A percentile compares a stretch with the other conserved stretches of the same genome.
phyloP scores from a whole-genome alignment of 345 rosid genomes.

The Brassica incana region DNA sequence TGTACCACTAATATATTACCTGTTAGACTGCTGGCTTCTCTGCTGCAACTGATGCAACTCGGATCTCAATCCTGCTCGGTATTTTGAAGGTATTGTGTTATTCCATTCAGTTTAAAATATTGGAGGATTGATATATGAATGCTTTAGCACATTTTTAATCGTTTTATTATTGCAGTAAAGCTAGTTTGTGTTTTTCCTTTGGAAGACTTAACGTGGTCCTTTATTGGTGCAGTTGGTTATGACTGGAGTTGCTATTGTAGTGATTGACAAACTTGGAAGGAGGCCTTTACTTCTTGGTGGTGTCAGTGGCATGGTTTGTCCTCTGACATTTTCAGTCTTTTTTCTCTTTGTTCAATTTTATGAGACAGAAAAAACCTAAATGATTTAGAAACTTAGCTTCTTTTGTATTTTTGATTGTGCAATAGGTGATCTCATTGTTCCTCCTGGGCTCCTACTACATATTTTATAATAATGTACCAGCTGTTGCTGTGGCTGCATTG shows the following conservation, averaged over 20 bases:
- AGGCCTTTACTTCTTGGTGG: slow-evolving; percentile 90
- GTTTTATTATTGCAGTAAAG: no score
- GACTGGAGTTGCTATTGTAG: slow-evolving; percentile 85
- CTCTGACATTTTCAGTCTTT: slow-evolving; percentile 4
- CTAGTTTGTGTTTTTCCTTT: no score
- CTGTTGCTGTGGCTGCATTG: slow-evolving; percentile 73
- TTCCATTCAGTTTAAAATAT: no score
- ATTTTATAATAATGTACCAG: slow-evolving; percentile 59
- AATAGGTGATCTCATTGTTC: slow-evolving; percentile 74
- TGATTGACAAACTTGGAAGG: slow-evolving; percentile 90
- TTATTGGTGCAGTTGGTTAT: slow-evolving; percentile 62
- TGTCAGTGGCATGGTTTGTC: slow-evolving; percentile 83
- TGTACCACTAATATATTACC: slow-evolving; percentile 20
- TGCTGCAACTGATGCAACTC: slow-evolving; percentile 93
- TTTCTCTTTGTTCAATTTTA: not conserved
- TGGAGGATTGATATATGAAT: no score
- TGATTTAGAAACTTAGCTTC: not conserved
- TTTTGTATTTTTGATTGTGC: not conserved
- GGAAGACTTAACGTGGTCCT: slow-evolving; percentile 1
- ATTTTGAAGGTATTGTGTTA: slow-evolving; percentile 59
- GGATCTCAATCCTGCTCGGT: slow-evolving; percentile 90
- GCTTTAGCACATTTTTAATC: no score
- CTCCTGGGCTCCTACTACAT: slow-evolving; percentile 93
- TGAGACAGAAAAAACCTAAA: not conserved
- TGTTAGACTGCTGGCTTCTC: slow-evolving; percentile 93